Base-by-base conservation (phyloP, 345 rosid genomes). In the Syzygium oleosum region DNA sequence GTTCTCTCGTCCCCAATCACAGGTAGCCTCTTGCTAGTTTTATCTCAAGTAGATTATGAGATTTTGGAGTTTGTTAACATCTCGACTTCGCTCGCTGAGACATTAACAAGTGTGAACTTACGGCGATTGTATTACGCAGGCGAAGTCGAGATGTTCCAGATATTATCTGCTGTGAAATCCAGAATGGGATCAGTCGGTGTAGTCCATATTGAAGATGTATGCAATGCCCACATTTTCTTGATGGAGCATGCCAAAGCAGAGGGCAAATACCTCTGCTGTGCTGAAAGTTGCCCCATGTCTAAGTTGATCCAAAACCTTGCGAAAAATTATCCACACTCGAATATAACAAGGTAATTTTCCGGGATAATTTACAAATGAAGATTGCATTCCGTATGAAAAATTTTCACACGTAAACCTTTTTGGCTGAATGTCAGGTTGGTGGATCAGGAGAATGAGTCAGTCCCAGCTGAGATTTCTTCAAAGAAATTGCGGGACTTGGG, bases 111-210 rank as follows among this genome's bases (percentile, higher is more conserved):
- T 29, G 10, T 14, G 15, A 85, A 54, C 61, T 31, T 55, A 38
- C 11, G n/a, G 27, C 27, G n/a, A 31, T 54, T 77, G 19, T 38
- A 43, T 38, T 77, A 46, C 25, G 19, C 87, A 97, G 99, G 97
- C 31, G 95, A 96, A 59, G 41, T 90, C 6, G 90, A 90, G 90
- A 88, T 92, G 85, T 94, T 89, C 85, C 90, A 68, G 34, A 97
- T 96, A 91, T 84, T 95, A 41, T 93, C 96, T 49, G 93, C 97
- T 23, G 99, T 95, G 85, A 93, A 89, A 86, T 88, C 90, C 34
- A 93, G 98, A 90, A 95, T 96, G 96, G 97, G 99, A 52, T 94
- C 98, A 21, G 88, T 96, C 83, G 94, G 95, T 52, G 90, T 96
- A 27, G 97, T 94, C 73, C 99, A 97, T 88, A 92, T 93, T 61